Percentiles rank a stretch among this genome's conserved stretches.
Conservation (phyloP, 768 basidiomycete genomes). For the Psilocybe cyanescens region DNA sequence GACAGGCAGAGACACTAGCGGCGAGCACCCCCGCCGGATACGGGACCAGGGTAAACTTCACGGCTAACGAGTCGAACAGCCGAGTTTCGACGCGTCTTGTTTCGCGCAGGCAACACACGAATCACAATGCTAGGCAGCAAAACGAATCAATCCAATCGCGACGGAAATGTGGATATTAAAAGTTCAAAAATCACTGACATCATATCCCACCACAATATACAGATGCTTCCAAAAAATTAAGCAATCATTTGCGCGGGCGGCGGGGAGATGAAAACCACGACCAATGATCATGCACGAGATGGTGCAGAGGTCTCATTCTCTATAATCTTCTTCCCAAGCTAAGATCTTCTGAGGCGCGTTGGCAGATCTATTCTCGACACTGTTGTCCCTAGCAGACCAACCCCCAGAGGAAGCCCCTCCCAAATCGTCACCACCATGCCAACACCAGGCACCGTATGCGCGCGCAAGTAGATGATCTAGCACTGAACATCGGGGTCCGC, state of each 20-base stretch:
- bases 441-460: constrained; percentile 82
- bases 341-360: constrained; percentile 25
- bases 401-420: constrained; percentile 65
- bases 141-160: not conserved
- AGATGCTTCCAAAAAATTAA: not conserved
- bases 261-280: not conserved
- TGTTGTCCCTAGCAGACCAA: constrained; percentile 23
- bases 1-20: not conserved
- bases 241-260: not conserved
- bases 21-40: not conserved
- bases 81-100: too few relatives aligned
- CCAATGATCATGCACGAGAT: not conserved
- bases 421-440: constrained; percentile 84
- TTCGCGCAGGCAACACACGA: not conserved
- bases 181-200: not conserved
- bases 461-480: constrained; percentile 80
- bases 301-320: constrained; percentile 20
- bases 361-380: constrained; percentile 4
- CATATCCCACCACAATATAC: not conserved
- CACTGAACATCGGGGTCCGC: constrained; percentile 75
- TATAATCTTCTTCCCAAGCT: constrained; percentile 35
- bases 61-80: not conserved
- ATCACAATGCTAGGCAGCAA: not conserved
- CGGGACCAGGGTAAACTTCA: not conserved
- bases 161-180: not conserved